Evolutionary conservation across 805 yeast species (phyloP).

Genomic region (Metschnikowia amazonensis): DNA sequence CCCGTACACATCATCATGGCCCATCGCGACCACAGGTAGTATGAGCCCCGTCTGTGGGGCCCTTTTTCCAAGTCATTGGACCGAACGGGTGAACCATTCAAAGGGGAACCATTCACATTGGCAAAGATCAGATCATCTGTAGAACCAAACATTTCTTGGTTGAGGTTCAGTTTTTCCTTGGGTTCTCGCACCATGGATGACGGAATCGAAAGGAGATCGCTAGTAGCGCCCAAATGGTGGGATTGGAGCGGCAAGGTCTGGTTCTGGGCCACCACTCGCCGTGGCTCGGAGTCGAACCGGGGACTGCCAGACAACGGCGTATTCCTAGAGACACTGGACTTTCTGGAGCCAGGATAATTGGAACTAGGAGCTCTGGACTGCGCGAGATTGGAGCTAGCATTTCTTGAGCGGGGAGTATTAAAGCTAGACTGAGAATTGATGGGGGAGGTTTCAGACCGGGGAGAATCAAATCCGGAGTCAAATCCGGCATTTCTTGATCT

Average conservation of each 20-base stretch:
- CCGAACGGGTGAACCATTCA: neutral
- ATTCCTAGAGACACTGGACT: neutral
- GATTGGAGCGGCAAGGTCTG: slow-evolving; percentile 1
- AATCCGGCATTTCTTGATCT: no score
- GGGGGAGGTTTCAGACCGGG: no score
- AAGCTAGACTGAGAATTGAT: no score
- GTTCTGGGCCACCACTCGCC: neutral
- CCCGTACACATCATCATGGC: slow-evolving; percentile 28
- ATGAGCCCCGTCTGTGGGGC: neutral
- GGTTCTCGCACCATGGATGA: slow-evolving; percentile 15
- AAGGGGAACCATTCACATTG: neutral
- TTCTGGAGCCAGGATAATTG: neutral
- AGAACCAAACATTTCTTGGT: slow-evolving; percentile 6
- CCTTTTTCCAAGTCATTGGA: neutral
- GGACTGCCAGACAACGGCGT: neutral
- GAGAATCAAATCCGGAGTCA: no score
- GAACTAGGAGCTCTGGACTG: no score
- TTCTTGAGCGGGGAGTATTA: no score
- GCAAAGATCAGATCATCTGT: neutral
- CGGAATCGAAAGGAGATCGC: slow-evolving; percentile 8
- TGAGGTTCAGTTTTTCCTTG: slow-evolving; percentile 4
- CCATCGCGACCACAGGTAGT: slow-evolving; percentile 20
- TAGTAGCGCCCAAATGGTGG: neutral
- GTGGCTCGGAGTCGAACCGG: neutral
- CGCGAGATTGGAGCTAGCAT: no score